Conservation (phyloP, 768 basidiomycete genomes). For the Rhizopogon vinicolor region DNA sequence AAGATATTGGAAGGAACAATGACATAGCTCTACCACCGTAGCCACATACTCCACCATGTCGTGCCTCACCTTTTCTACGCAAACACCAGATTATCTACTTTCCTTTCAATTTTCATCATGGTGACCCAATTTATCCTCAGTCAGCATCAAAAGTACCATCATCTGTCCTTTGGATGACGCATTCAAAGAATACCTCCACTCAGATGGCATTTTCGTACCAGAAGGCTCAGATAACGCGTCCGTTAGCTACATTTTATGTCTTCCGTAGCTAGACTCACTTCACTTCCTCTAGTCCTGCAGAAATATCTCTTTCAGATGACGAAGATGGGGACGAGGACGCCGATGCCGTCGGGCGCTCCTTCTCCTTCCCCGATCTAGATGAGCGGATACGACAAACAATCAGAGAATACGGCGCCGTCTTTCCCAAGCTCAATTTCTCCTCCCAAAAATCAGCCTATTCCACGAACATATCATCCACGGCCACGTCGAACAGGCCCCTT, state of each 20-base stretch:
- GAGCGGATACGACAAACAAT: constrained; percentile 60
- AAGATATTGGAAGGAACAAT: not conserved
- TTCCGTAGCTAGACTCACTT: not conserved
- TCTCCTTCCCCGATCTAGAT: constrained; percentile 83
- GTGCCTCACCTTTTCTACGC: constrained; percentile 40
- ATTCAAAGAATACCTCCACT: constrained; percentile 69
- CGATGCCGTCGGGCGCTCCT: constrained; percentile 36
- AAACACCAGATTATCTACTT: constrained; percentile 49
- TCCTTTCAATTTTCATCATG: constrained; percentile 82
- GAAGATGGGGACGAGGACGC: constrained; percentile 23
- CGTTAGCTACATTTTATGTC: constrained; percentile 21
- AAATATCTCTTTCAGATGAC: constrained; percentile 47
- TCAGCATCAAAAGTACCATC: constrained; percentile 69
- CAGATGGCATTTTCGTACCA: constrained; percentile 81
- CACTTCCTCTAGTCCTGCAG: constrained; percentile 35
- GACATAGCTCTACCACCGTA: no score
- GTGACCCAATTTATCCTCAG: constrained; percentile 64
- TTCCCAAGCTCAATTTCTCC: constrained; percentile 98
- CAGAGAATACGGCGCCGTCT: constrained; percentile 73
- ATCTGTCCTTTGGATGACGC: constrained; percentile 61
- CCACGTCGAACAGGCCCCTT: no score
- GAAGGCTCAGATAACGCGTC: constrained; percentile 77
- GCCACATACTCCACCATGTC: not conserved
- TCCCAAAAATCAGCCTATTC: no score
- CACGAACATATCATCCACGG: no score